Conservation (phyloP, 169 alveolate genomes). For the Plasmodium ovale region DNA sequence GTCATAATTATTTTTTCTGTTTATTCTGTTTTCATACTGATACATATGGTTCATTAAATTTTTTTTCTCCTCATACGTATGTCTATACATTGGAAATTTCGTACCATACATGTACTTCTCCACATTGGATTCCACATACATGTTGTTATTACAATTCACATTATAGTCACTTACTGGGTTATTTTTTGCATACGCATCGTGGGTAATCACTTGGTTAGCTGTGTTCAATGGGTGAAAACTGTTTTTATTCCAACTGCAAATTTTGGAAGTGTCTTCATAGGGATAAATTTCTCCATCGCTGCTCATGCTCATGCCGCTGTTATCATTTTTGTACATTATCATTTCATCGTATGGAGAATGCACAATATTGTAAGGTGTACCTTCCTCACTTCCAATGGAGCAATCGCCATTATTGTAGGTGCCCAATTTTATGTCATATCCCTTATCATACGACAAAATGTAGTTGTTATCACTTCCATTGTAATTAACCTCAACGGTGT, state of each 20-base stretch:
- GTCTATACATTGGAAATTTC: background rate
- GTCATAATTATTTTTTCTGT: background rate
- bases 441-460: background rate
- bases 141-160: background rate
- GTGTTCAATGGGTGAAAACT: background rate
- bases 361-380: too few relatives aligned
- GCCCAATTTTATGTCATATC: background rate
- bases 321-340: background rate
- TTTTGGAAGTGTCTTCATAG: background rate
- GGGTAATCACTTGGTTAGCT: background rate
- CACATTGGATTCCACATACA: background rate
- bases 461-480: background rate
- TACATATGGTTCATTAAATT: background rate
- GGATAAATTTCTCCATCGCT: background rate
- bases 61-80: background rate
- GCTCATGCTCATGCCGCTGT: background rate
- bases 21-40: background rate
- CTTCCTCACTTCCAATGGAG: background rate
- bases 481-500: background rate
- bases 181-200: background rate
- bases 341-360: background rate
- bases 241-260: background rate
- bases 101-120: background rate
- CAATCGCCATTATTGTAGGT: background rate
- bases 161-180: background rate